Evolutionary conservation across 2,329 filamentous ascomycete genomes (phyloP).

Genomic region (Chaetothyriales sp.): DNA sequence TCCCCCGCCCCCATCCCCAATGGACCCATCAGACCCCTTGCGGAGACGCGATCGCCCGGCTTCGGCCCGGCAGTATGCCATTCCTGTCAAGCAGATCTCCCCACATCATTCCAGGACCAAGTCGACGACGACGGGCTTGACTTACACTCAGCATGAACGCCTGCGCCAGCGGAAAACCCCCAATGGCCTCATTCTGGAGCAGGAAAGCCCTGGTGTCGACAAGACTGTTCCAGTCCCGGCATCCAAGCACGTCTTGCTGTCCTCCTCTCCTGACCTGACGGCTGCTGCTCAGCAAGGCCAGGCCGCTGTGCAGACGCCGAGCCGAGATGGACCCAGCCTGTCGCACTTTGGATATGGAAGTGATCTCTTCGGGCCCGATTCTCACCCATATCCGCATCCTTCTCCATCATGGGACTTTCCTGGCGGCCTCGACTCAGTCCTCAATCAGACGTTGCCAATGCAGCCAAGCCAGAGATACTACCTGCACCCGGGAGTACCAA

Average conservation of each 20-base stretch:
- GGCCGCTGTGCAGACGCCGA: not conserved
- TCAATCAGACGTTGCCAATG: slow-evolving; percentile 40
- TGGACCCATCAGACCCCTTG: slow-evolving; percentile 3
- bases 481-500: slow-evolving; percentile 36
- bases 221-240: slow-evolving; percentile 59
- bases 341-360: not conserved
- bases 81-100: not conserved
- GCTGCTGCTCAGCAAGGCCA: not conserved
- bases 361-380: not conserved
- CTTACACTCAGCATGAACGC: slow-evolving; percentile 50
- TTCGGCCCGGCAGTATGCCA: not conserved
- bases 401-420: slow-evolving; percentile 17
- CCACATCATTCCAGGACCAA: not conserved
- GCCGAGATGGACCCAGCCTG: not conserved
- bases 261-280: slow-evolving; percentile 34
- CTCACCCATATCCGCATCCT: slow-evolving; percentile 1
- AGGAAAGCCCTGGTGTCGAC: slow-evolving; percentile 66
- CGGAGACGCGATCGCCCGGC: not conserved
- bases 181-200: slow-evolving; percentile 78
- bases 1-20: slow-evolving; percentile 4
- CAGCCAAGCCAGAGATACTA: slow-evolving; percentile 26
- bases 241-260: slow-evolving; percentile 68
- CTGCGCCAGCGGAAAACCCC: slow-evolving; percentile 66
- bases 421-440: slow-evolving; percentile 43
- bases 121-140: slow-evolving; percentile 3